A percentile compares a stretch with the other conserved stretches of the same genome.
phyloP scores from a whole-genome alignment of 2,329 filamentous ascomycete species.

The Cadophora luteo-olivacea region DNA sequence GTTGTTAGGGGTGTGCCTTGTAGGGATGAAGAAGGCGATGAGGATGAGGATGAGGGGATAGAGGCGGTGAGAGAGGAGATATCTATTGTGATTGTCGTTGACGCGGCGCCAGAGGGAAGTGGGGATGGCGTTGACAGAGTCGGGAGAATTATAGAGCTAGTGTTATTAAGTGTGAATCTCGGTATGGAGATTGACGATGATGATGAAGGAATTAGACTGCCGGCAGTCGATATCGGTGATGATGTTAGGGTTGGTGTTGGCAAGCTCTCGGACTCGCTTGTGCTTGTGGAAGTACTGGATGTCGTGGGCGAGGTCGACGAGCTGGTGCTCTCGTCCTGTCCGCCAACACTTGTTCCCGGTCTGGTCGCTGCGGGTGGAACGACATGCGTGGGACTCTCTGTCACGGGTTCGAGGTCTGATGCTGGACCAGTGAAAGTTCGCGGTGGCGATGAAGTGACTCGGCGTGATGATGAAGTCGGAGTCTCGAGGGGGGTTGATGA shows the following conservation, averaged over 20 bases:
- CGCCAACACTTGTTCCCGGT: not conserved
- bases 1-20: not conserved
- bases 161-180: constrained; percentile 39
- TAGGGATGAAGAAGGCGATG: constrained; percentile 11
- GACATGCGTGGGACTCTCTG: not conserved
- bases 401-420: constrained; percentile 16
- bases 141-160: constrained; percentile 28
- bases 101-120: constrained; percentile 19
- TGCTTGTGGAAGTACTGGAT: not conserved
- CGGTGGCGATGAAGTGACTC: not conserved
- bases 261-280: not conserved
- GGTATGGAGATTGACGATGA: constrained; percentile 24
- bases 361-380: constrained; percentile 1
- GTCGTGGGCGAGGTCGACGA: not conserved
- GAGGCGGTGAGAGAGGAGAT: constrained; percentile 15
- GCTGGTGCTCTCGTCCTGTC: not conserved
- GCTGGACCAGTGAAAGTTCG: constrained; percentile 3
- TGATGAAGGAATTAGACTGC: not conserved
- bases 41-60: not conserved
- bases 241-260: not conserved
- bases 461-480: not conserved
- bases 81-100: constrained; percentile 27
- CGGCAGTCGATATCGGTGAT: constrained; percentile 5
- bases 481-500: not conserved
- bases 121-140: constrained; percentile 21